Evolutionary conservation across 208 protist species (phyloP).

Genomic region (Leishmania mexicana): DNA sequence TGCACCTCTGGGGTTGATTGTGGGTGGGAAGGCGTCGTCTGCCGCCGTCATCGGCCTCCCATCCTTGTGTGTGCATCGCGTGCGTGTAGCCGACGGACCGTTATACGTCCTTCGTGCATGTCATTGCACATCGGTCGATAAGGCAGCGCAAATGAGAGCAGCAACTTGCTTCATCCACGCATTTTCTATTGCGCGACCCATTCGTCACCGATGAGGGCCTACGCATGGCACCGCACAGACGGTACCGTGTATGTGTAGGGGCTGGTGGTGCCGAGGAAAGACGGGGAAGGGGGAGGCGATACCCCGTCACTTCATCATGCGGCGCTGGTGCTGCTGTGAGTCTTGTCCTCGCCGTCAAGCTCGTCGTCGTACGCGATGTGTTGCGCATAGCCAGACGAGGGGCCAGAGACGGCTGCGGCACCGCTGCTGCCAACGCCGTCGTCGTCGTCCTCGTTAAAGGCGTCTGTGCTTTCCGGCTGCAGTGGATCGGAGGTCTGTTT

Average conservation of each 20-base stretch:
- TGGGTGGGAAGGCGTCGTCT: not conserved
- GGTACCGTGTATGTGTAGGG: not conserved
- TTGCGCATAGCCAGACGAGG: not conserved
- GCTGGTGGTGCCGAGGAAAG: not conserved
- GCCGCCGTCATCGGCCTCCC: not conserved
- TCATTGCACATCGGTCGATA: not conserved
- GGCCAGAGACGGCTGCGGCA: not conserved
- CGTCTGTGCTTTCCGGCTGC: constrained; percentile 8
- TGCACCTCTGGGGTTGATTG: not conserved
- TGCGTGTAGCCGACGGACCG: not conserved
- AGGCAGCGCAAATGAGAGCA: not conserved
- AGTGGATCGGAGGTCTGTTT: not conserved
- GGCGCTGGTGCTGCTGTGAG: not conserved
- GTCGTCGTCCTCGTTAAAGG: constrained; percentile 37
- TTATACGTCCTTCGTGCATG: not conserved
- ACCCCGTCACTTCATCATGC: not conserved
- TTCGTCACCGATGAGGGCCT: not conserved
- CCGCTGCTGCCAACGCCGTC: constrained; percentile 19
- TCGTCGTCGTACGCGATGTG: not conserved
- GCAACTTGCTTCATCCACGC: not conserved
- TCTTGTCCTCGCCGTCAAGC: not conserved
- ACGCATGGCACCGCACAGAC: too few species aligned
- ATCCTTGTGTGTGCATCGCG: not conserved
- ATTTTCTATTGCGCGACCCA: not conserved
- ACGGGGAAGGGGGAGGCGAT: not conserved